Conservation (phyloP, 306 rosid genomes). For the Cyclanthera cordifolia region DNA sequence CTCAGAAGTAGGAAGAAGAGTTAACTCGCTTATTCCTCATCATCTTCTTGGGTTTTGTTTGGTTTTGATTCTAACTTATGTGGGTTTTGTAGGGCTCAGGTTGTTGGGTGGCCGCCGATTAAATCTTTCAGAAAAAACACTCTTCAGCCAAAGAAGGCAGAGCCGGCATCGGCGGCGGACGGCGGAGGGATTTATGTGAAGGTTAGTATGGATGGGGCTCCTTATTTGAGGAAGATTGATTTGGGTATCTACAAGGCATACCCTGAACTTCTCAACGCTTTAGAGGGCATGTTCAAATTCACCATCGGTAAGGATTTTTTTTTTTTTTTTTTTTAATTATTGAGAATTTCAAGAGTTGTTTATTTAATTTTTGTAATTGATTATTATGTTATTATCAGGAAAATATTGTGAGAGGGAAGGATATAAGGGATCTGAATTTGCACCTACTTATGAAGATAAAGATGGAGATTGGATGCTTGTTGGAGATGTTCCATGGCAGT, state of each 20-base stretch:
- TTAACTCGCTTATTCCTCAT: too few relatives aligned
- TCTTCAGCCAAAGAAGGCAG: constrained; percentile 30
- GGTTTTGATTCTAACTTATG: neutral
- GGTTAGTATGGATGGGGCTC: constrained; percentile 98
- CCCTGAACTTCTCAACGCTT: constrained; percentile 50
- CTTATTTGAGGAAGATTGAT: constrained; percentile 85
- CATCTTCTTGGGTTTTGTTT: too few relatives aligned
- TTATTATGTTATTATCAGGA: constrained; percentile 14
- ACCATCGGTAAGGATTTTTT: constrained; percentile 24
- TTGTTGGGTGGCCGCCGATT: constrained; percentile 95
- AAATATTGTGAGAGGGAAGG: constrained; percentile 75
- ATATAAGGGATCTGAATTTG: constrained; percentile 53
- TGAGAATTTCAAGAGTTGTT: too few relatives aligned
- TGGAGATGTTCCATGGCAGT: constrained; percentile 94
- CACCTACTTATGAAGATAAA: constrained; percentile 75
- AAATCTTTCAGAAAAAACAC: constrained; percentile 62
- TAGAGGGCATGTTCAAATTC: constrained; percentile 70
- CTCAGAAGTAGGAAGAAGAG: too few relatives aligned
- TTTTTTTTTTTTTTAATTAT: too few relatives aligned
- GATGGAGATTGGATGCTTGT: constrained; percentile 94
- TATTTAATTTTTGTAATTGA: too few relatives aligned
- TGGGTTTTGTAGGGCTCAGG: constrained; percentile 47
- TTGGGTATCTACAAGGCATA: constrained; percentile 49
- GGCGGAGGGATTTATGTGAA: constrained; percentile 55
- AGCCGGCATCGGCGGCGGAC: constrained; percentile 20